Evolutionary conservation across 2,329 filamentous ascomycete genomes (phyloP), one percentile per base, ranked within the genome.

Genomic region (Claviceps sp.): DNA sequence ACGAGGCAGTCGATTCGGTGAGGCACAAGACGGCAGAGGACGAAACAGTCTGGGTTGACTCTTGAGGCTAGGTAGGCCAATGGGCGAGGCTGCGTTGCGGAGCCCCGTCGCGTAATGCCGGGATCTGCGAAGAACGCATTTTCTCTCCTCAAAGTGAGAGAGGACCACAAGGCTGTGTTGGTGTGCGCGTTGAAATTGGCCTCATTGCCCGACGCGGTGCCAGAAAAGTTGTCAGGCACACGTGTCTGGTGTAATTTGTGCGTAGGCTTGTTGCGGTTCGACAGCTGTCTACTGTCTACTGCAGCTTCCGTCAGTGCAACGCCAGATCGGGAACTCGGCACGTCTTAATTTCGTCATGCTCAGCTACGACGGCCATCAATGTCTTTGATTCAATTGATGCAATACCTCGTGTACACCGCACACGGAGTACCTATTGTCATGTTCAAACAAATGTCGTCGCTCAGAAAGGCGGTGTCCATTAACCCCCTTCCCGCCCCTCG

Each of bases 261-360:
- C 9, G 26, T 30, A 8, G 26, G 26, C 26, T 30, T 30, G 26
- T 30, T 30, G 26, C 8, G 26, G 26, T 30, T 30, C 26, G 8
- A 30, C 48, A 49, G 26, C 24, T 49, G 48, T 43, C 18, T 20
- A 26, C 47, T 18, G 40, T 40, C 44, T n/a, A n/a, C n/a, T 7
- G 4, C 26, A 24, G 41, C 34, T 45, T 20, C 24, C 16, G 42
- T 34, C 5, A n/a, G 41, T 50, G 42, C 30, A 34, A 50, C 49
- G 34, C 34, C 49, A 50, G 30, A 38, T 30, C 49, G 49, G 49
- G 14, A 50, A 50, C 22, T 45, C 49, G 49, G 49, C 49, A 50
- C 34, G 48, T 18, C n/a, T 11, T 40, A 26, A 26, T 18, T 36
- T n/a, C 41, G 7, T 40, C 18, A 38, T 8, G 18, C 20, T 11